These are phyloP conservation scores for Citrullus mucosospermus DNA, from an alignment of 306 rosid species.

Conservation along the genomic window DNA sequence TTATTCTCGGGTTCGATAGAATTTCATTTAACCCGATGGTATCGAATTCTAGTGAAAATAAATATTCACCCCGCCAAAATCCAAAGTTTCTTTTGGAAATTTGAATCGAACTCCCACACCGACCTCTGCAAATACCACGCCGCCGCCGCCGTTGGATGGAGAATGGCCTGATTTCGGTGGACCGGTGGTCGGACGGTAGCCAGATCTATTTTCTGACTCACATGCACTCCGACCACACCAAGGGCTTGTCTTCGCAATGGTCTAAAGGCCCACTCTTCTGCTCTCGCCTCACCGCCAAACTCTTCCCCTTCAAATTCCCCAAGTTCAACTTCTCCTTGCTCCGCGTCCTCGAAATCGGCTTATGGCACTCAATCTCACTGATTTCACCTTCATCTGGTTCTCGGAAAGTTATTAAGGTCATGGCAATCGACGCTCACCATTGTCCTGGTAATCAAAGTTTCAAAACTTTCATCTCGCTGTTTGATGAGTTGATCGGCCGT, in stretches of 20 bases:
- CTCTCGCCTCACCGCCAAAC: conserved; percentile 55
- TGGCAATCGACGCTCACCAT: conserved; percentile 57
- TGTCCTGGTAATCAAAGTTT: conserved; percentile 34
- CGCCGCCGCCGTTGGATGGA: conserved; percentile 22
- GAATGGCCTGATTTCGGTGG: conserved; percentile 42
- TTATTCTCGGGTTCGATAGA: too few relatives aligned
- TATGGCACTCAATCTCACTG: conserved; percentile 37
- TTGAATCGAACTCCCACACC: neutral
- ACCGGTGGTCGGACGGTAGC: conserved; percentile 48
- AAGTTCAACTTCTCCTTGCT: conserved; percentile 44
- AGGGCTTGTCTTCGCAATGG: conserved; percentile 51
- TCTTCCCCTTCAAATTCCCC: conserved; percentile 47
- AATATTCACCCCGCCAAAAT: conserved; percentile 2
- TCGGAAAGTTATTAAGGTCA: conserved; percentile 19
- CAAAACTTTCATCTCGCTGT: neutral
- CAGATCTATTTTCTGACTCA: conserved; percentile 58
- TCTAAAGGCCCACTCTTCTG: conserved; percentile 49
- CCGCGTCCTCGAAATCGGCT: conserved; percentile 30
- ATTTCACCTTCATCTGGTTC: conserved; percentile 21
- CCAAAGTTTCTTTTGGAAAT: neutral
- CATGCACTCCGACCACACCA: conserved; percentile 68
- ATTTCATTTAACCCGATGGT: neutral
- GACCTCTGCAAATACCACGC: neutral
- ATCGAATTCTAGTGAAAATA: neutral
- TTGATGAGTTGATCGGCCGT: conserved; percentile 1